Percentiles rank a stretch among this genome's conserved stretches.
Evolutionary conservation across 2,329 filamentous ascomycete genomes (phyloP).

Genomic region (Epichloe elymi): DNA sequence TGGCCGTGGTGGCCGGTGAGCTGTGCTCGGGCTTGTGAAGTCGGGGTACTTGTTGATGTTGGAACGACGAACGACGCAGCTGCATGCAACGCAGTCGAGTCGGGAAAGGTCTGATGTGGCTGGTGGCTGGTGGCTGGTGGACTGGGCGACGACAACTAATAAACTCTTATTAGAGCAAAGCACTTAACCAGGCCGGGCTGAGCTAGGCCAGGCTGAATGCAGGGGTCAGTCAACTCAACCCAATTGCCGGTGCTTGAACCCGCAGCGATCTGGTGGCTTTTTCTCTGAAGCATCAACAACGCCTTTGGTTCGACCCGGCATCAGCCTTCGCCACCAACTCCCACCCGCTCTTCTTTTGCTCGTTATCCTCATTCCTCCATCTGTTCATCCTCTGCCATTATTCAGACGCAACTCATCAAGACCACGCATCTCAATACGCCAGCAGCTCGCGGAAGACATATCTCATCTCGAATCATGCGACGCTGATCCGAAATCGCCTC

Average conservation of each 20-base stretch:
- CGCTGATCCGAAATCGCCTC: slow-evolving; percentile 8
- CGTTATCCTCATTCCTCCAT: not conserved
- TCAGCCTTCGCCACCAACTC: not conserved
- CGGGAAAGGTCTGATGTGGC: too few species aligned
- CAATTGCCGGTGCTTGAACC: too few species aligned
- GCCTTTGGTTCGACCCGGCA: slow-evolving; percentile 2
- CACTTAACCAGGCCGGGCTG: too few species aligned
- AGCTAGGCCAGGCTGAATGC: too few species aligned
- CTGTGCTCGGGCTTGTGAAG: slow-evolving; percentile 5
- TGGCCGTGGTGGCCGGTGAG: slow-evolving; percentile 20
- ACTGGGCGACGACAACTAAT: slow-evolving; percentile 1
- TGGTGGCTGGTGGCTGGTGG: not conserved
- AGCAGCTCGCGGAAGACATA: not conserved
- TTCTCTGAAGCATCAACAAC: not conserved
- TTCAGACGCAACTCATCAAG: not conserved
- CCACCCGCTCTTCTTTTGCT: not conserved
- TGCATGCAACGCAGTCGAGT: not conserved
- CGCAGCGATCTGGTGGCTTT: too few species aligned
- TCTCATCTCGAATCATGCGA: slow-evolving; percentile 7
- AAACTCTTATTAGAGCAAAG: too few species aligned
- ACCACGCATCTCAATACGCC: not conserved
- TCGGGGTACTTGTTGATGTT: slow-evolving; percentile 19
- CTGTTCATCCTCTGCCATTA: not conserved
- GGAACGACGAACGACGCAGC: not conserved
- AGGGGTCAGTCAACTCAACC: too few species aligned